phyloP scores from a whole-genome alignment of 129 eudicot genomes.

The Chrysanthemum seticuspe region DNA sequence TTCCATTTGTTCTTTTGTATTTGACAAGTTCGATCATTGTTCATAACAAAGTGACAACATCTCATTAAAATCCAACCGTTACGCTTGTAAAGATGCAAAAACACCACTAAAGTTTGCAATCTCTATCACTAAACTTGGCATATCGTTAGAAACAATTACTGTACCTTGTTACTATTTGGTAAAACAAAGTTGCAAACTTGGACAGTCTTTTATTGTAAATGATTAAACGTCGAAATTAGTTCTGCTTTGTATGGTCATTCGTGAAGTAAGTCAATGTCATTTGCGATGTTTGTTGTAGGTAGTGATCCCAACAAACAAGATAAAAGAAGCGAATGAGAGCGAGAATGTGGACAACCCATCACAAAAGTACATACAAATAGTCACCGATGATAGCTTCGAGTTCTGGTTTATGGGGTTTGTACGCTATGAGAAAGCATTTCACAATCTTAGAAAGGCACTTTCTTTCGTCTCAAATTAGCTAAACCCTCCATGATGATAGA shows the following conservation, averaged over 20 bases:
- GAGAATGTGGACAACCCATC: slow-evolving; percentile 46
- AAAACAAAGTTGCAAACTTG: not conserved
- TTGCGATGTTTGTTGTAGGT: slow-evolving; percentile 38
- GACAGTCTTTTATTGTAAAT: not conserved
- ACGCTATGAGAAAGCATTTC: slow-evolving; percentile 51
- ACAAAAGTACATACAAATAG: slow-evolving; percentile 53
- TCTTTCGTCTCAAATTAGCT: slow-evolving; percentile 26
- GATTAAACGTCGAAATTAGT: not conserved
- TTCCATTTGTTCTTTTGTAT: not conserved
- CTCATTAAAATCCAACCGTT: not conserved
- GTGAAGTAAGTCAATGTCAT: not conserved
- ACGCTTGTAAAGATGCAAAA: slow-evolving; percentile 1
- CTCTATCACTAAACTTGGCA: not conserved
- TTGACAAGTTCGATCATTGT: not conserved
- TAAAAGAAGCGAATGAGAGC: slow-evolving; percentile 43
- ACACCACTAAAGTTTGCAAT: slow-evolving; percentile 1
- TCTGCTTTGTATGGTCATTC: not conserved
- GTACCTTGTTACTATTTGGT: not conserved
- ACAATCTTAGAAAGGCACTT: slow-evolving; percentile 47
- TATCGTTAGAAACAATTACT: not conserved
- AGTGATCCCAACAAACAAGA: slow-evolving; percentile 46
- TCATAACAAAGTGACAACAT: not conserved
- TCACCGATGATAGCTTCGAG: slow-evolving; percentile 46
- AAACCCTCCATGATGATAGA: slow-evolving; percentile 7
- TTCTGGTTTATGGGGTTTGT: slow-evolving; percentile 75